These are phyloP conservation scores for Ophiostoma himal-ulmi DNA, from an alignment of 2,329 filamentous ascomycete species.

Conservation along the genomic window DNA sequence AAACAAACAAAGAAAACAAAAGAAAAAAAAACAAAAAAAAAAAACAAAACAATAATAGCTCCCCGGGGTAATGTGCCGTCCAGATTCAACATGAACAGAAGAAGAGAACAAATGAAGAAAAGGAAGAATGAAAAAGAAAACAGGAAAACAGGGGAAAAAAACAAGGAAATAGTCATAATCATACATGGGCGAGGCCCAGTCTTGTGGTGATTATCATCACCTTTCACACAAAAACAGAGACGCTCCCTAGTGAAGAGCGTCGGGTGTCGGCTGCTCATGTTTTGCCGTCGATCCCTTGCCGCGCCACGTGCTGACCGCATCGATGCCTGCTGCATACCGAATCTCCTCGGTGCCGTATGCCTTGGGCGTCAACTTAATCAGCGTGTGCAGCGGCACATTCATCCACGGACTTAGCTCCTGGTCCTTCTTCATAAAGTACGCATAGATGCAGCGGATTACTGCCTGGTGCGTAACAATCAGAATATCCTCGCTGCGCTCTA, in stretches of 20 bases:
- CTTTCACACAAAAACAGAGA: no score
- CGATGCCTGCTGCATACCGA: constrained; percentile 82
- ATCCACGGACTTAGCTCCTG: constrained; percentile 95
- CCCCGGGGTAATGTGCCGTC: constrained; percentile 12
- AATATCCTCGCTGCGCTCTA: constrained; percentile 93
- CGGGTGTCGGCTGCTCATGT: constrained; percentile 59
- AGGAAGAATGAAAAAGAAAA: background rate
- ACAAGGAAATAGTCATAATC: background rate
- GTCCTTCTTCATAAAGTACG: constrained; percentile 97
- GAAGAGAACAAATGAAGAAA: background rate
- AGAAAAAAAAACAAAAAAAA: background rate
- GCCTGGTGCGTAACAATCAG: constrained; percentile 98
- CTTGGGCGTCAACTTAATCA: constrained; percentile 92
- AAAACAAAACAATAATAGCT: background rate
- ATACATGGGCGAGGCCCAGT: background rate
- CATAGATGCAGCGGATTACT: constrained; percentile 92
- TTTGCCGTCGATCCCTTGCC: constrained; percentile 90
- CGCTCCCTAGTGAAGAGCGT: constrained; percentile 16
- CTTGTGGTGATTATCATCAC: no score
- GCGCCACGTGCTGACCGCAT: constrained; percentile 92
- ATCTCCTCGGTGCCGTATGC: constrained; percentile 92
- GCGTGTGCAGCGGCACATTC: constrained; percentile 91
- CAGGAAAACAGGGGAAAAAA: background rate
- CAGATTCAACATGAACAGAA: constrained; percentile 3
- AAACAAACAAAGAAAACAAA: background rate